These are phyloP conservation scores for Podospora fimiseda DNA, from an alignment of 495 filamentous ascomycete species.

Conservation along the genomic window DNA sequence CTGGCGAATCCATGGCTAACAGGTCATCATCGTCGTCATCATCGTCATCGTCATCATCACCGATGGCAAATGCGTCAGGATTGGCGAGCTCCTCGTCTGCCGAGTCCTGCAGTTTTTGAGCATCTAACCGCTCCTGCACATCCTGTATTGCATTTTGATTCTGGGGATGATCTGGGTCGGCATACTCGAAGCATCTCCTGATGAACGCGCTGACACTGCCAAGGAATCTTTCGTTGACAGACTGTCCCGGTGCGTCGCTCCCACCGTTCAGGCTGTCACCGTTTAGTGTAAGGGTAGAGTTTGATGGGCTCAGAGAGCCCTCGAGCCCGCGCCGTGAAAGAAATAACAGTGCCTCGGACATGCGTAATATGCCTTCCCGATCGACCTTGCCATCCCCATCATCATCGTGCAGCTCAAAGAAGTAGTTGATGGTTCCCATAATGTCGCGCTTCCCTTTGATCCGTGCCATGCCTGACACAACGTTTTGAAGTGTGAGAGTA, in stretches of 20 bases:
- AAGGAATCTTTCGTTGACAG: constrained; percentile 71
- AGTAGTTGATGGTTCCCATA: constrained; percentile 94
- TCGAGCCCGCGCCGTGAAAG: constrained; percentile 83
- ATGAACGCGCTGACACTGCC: constrained; percentile 93
- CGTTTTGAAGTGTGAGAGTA: constrained; percentile 78
- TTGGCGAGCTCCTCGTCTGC: constrained; percentile 33
- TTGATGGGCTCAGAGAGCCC: constrained; percentile 52
- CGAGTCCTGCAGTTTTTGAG: constrained; percentile 21
- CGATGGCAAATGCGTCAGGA: constrained; percentile 63
- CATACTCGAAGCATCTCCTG: constrained; percentile 93
- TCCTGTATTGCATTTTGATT: constrained; percentile 36
- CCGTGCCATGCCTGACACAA: constrained; percentile 81
- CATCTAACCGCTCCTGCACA: constrained; percentile 2
- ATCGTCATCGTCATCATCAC: constrained; percentile 67
- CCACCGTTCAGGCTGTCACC: constrained; percentile 25
- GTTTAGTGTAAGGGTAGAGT: constrained; percentile 30
- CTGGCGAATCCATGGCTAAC: constrained; percentile 44
- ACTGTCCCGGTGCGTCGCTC: constrained; percentile 34
- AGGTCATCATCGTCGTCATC: constrained; percentile 59
- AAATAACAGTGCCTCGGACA: constrained; percentile 91
- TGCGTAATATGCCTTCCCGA: constrained; percentile 88
- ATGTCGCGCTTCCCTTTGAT: constrained; percentile 92
- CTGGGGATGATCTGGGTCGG: constrained; percentile 78
- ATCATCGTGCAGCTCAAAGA: constrained; percentile 96
- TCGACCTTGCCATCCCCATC: constrained; percentile 89